phyloP scores from a whole-genome alignment of 176 grass and related monocot genomes.

The Lolium perenne region DNA sequence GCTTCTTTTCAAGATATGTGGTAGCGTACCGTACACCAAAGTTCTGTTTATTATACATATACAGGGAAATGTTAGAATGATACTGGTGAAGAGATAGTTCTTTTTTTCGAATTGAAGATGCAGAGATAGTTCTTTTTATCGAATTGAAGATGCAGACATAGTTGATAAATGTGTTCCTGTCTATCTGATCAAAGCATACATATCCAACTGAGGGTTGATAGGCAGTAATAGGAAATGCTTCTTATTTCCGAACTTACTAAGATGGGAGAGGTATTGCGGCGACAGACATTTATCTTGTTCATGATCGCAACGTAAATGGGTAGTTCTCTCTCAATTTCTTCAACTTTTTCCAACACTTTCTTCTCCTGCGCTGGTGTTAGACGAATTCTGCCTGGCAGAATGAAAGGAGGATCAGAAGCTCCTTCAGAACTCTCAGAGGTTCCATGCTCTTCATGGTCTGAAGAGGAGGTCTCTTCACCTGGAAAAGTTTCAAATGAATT shows the following conservation, averaged over 20 bases:
- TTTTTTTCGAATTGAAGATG: too few species aligned
- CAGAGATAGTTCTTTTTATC: background rate
- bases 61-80: background rate
- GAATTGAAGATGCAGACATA: too few species aligned
- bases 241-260: background rate
- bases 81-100: background rate
- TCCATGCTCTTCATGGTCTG: background rate
- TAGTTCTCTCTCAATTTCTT: constrained; percentile 12
- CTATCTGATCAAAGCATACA: background rate
- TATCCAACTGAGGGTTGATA: background rate
- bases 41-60: background rate
- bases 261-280: background rate
- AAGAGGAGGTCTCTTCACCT: background rate
- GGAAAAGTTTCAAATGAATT: background rate
- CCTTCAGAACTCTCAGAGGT: background rate
- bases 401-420: background rate
- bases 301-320: constrained; percentile 46
- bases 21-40: background rate
- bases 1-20: background rate
- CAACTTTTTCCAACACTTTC: constrained; percentile 33
- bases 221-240: background rate
- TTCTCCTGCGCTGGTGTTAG: constrained; percentile 43
- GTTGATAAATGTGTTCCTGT: background rate
- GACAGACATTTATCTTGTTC: constrained; percentile 25
- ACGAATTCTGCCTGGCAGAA: background rate